Evolutionary conservation across 768 basidiomycete genomes (phyloP).

Genomic region (Hydnum rufescens): DNA sequence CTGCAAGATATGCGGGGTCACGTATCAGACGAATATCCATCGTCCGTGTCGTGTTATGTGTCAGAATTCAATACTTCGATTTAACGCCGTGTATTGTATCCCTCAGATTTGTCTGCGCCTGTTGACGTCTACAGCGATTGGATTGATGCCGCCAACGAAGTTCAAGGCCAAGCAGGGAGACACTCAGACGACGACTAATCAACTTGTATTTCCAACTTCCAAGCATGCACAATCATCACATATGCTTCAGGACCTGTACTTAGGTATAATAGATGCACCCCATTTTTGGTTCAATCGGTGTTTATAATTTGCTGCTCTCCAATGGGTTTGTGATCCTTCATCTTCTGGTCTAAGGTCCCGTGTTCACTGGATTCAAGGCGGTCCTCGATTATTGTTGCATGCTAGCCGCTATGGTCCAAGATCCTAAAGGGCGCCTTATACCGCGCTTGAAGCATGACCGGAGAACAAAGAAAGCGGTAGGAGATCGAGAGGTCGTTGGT

Average conservation of each 20-base stretch:
- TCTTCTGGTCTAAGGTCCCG: constrained; percentile 9
- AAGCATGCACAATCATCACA: too few relatives aligned
- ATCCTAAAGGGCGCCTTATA: too few relatives aligned
- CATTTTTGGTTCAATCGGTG: too few relatives aligned
- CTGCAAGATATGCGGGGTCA: constrained; percentile 71
- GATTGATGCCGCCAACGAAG: constrained; percentile 25
- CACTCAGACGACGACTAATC: constrained; percentile 1
- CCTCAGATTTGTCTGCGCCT: constrained; percentile 65
- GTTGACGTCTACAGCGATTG: constrained; percentile 84
- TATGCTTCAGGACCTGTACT: too few relatives aligned
- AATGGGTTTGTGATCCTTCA: too few relatives aligned
- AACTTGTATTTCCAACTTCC: too few relatives aligned
- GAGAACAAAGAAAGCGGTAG: too few relatives aligned
- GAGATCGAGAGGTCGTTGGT: too few relatives aligned
- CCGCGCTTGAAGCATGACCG: too few relatives aligned
- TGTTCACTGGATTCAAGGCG: neutral
- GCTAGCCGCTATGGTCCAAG: too few relatives aligned
- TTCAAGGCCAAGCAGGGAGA: neutral
- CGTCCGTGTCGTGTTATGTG: constrained; percentile 28
- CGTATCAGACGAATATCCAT: constrained; percentile 73
- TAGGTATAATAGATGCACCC: neutral
- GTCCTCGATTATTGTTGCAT: neutral
- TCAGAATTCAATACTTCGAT: constrained; percentile 5
- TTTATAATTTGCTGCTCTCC: too few relatives aligned
- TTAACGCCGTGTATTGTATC: neutral